Evolutionary conservation across 225 moss, liverwort and hornwort species (phyloP).

Genomic region (Sphagnum tenellum): DNA sequence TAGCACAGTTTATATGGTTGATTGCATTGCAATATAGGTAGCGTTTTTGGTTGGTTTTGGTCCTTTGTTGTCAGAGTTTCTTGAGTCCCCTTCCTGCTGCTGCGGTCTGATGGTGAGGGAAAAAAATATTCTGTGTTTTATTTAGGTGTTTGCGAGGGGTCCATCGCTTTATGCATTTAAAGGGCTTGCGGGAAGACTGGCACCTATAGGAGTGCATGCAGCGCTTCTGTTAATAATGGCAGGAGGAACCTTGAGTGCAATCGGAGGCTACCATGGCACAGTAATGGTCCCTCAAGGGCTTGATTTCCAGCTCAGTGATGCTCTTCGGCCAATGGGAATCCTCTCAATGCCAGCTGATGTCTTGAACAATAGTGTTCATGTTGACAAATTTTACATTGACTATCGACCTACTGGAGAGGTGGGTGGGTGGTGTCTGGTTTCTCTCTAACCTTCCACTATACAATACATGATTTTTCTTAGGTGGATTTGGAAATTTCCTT

Average conservation of each 20-base stretch:
- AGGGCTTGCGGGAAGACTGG: constrained; percentile 84
- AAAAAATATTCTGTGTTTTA: too few species aligned
- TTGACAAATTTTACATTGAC: constrained; percentile 86
- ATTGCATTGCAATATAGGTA: too few species aligned
- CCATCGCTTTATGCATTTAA: constrained; percentile 78
- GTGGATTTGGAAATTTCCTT: too few species aligned
- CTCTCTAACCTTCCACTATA: not conserved
- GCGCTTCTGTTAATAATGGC: constrained; percentile 87
- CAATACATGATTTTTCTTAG: not conserved
- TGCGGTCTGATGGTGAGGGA: too few species aligned
- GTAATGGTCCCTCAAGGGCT: constrained; percentile 90
- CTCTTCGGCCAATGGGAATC: constrained; percentile 46
- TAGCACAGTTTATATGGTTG: not conserved
- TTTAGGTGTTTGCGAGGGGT: constrained; percentile 62
- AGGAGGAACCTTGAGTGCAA: constrained; percentile 58
- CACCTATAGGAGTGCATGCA: constrained; percentile 87
- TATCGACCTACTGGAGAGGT: constrained; percentile 76
- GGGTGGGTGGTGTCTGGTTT: not conserved
- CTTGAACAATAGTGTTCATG: constrained; percentile 49
- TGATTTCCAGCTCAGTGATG: constrained; percentile 63
- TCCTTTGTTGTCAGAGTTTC: too few species aligned
- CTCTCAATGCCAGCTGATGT: constrained; percentile 43
- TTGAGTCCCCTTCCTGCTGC: too few species aligned
- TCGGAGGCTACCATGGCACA: constrained; percentile 66
- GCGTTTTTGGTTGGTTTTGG: too few species aligned